Evolutionary conservation across 2,329 filamentous ascomycete species (phyloP).

Genomic region (Ceratocystis albifundus): DNA sequence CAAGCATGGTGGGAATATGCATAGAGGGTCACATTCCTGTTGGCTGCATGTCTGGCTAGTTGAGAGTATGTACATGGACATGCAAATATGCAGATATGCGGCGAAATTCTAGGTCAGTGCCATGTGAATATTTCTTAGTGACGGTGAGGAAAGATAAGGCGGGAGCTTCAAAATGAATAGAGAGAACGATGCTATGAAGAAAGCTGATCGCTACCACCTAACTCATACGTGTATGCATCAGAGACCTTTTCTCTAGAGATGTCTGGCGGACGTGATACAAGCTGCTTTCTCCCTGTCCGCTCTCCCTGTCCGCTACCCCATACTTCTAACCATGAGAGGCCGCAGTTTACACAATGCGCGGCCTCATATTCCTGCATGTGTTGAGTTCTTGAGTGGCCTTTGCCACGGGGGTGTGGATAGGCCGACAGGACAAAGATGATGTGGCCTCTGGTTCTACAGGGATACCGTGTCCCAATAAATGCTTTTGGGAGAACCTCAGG

Average conservation of each 20-base stretch:
- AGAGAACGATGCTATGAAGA: neutral
- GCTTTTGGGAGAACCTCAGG: too few relatives aligned
- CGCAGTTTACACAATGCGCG: neutral
- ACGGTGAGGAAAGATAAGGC: neutral
- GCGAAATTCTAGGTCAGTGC: neutral
- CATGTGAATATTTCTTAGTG: neutral
- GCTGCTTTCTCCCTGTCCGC: neutral
- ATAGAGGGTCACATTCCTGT: constrained; percentile 1
- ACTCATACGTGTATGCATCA: neutral
- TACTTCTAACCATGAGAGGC: neutral
- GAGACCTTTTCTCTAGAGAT: neutral
- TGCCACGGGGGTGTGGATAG: neutral
- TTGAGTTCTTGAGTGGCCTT: neutral
- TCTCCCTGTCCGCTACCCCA: neutral
- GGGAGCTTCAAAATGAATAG: neutral
- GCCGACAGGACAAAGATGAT: neutral
- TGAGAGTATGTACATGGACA: neutral
- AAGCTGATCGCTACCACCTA: neutral
- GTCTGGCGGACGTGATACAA: constrained; percentile 8
- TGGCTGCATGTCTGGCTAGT: neutral
- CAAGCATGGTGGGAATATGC: neutral
- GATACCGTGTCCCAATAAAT: neutral
- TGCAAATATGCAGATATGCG: neutral
- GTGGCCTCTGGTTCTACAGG: neutral
- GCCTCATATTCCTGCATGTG: constrained; percentile 1